Conservation (phyloP, 805 yeast genomes). For the Pichia rugopelliculosa region DNA sequence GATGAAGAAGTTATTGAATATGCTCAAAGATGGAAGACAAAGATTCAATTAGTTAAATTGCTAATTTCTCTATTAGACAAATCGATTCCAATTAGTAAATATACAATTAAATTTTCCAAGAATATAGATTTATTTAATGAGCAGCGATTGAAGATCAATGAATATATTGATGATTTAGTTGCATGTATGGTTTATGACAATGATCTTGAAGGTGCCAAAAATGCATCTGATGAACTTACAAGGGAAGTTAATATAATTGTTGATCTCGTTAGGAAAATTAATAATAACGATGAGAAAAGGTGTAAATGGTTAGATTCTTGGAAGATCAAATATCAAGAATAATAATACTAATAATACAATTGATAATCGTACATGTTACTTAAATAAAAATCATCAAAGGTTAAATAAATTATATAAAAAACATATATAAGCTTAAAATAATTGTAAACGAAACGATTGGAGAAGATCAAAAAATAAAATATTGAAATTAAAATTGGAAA, state of each 20-base stretch:
- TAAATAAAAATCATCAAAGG: too few species aligned
- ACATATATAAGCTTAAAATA: neutral
- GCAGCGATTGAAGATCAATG: constrained; percentile 37
- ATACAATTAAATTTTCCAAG: constrained; percentile 28
- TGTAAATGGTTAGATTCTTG: constrained; percentile 53
- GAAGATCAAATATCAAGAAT: constrained; percentile 37
- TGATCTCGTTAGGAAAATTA: constrained; percentile 37
- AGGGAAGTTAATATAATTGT: constrained; percentile 26
- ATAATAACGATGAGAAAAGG: constrained; percentile 43
- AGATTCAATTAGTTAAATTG: constrained; percentile 49
- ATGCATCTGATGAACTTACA: constrained; percentile 10
- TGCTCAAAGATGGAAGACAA: constrained; percentile 43
- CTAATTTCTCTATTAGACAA: constrained; percentile 51
- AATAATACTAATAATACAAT: neutral
- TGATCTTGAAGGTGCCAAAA: constrained; percentile 31
- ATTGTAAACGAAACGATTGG: too few species aligned
- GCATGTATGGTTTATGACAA: constrained; percentile 44
- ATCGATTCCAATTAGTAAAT: constrained; percentile 39
- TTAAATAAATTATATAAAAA: too few species aligned
- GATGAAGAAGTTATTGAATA: constrained; percentile 21
- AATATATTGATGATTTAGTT: constrained; percentile 49
- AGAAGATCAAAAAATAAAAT: neutral
- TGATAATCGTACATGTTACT: too few species aligned
- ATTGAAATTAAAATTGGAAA: neutral
- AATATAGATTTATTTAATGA: constrained; percentile 41